Evolutionary conservation across 768 basidiomycete species (phyloP).

Genomic region (Mycena galericulata): DNA sequence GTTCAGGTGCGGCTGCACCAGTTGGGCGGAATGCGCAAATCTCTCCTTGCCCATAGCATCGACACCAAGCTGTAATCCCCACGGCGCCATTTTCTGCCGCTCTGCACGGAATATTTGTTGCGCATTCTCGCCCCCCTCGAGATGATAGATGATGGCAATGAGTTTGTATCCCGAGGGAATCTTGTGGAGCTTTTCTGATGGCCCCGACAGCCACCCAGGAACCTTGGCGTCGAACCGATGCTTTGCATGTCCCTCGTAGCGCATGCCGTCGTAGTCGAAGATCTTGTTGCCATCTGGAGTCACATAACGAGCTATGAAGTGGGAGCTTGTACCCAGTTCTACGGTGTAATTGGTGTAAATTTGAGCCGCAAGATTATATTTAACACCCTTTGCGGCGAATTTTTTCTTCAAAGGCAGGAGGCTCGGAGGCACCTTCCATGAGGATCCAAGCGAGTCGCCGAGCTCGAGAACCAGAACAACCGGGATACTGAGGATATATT

Average conservation of each 20-base stretch:
- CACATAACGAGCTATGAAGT: constrained; percentile 29
- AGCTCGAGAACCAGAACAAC: constrained; percentile 12
- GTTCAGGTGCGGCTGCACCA: too few relatives aligned
- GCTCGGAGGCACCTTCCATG: constrained; percentile 17
- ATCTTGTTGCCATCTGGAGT: constrained; percentile 16
- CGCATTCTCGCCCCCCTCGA: constrained; percentile 10
- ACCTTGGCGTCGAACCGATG: neutral
- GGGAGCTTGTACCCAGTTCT: neutral
- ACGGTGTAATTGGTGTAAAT: constrained; percentile 20
- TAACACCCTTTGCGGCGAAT: neutral
- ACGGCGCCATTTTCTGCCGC: too few relatives aligned
- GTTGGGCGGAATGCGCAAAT: too few relatives aligned
- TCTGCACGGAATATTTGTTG: too few relatives aligned
- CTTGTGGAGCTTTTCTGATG: neutral
- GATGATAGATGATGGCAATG: constrained; percentile 13
- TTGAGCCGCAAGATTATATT: constrained; percentile 15
- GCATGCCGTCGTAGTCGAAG: constrained; percentile 27
- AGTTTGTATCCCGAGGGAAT: neutral
- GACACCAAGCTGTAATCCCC: too few relatives aligned
- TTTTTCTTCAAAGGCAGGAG: constrained; percentile 2
- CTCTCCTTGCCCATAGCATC: too few relatives aligned
- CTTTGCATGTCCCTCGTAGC: constrained; percentile 1
- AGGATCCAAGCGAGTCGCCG: constrained; percentile 1
- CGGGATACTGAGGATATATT: constrained; percentile 22
- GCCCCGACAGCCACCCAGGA: constrained; percentile 8